Evolutionary conservation across 2,329 filamentous ascomycete species (phyloP), one percentile per base, ranked within the genome.

Genomic region (Colletotrichum costaricense): DNA sequence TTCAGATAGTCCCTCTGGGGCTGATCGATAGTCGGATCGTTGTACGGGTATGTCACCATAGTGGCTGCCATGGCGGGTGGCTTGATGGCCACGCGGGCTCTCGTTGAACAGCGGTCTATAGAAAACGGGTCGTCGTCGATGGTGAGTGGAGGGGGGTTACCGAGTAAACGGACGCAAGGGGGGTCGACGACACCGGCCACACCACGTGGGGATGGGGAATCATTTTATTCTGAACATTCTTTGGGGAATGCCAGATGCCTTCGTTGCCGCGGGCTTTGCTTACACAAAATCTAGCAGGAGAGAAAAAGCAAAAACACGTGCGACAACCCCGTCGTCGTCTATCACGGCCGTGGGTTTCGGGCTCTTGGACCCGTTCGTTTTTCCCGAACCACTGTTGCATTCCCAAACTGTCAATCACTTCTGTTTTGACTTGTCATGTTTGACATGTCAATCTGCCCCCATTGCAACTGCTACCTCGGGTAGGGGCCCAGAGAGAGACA

Each of bases 1-100:
- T 60, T 73, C 49, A 73, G 56, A 42, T 73, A 70, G 19, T 57
- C 67, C 56, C 71, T 64, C 62, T 71, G 4, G 16, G 67, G 24
- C 33, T 71, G 33, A 24, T 73, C 67, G 35, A 73, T 55, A 24
- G 38, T 66, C 60, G 49, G 42, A 14, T 73, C 67, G 9, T 73
- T 54, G 67, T 71, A 73, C 46, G 71, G 71, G 28, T 73, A 73
- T 52, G 24, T 30, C 16, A 16, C 52, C 63, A 59, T 60, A 35
- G 67, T 54, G 55, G 70, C 67, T 28, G 71, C 62, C 59, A 70
- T 69, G 67, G 59, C 35, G 63, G 52, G 38, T 22, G 60, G 67
- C 54, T 69, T 16, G 11, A 38, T 58, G 67, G 67, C 67, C 71
- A 71, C 67, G 11, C 46, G 38, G 70, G 67, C 70, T 73, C 16